Evolutionary conservation across 2,329 filamentous ascomycete genomes (phyloP).

Genomic region (Aspergillus ochraceoroseus): DNA sequence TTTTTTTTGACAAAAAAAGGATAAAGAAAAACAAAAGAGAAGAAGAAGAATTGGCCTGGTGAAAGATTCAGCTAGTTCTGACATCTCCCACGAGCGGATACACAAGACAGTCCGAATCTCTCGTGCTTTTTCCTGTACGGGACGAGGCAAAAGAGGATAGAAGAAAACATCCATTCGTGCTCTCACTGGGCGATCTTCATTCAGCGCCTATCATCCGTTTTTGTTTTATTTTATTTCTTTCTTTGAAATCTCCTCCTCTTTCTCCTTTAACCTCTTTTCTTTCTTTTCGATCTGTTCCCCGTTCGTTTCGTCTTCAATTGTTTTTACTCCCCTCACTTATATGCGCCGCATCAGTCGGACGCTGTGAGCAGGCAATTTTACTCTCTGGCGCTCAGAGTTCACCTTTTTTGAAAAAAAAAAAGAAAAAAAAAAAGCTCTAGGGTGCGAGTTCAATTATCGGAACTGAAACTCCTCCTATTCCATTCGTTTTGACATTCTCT

Average conservation of each 20-base stretch:
- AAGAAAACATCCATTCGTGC: slow-evolving; percentile 12
- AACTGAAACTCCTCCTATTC: background rate
- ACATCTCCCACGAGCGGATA: background rate
- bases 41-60: slow-evolving; percentile 1
- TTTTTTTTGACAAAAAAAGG: too few relatives aligned
- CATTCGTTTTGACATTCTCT: slow-evolving; percentile 15
- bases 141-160: slow-evolving; percentile 5
- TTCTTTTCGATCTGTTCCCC: slow-evolving; percentile 19
- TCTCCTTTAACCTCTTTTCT: slow-evolving; percentile 16
- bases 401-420: slow-evolving; percentile 6
- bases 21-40: background rate
- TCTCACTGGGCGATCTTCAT: slow-evolving; percentile 25
- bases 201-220: slow-evolving; percentile 16
- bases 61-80: slow-evolving; percentile 6
- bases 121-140: slow-evolving; percentile 10
- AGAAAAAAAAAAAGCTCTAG: slow-evolving; percentile 18
- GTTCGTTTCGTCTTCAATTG: slow-evolving; percentile 14
- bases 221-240: slow-evolving; percentile 7
- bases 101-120: background rate
- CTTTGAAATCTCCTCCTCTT: slow-evolving; percentile 13
- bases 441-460: background rate
- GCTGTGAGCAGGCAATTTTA: slow-evolving; percentile 36
- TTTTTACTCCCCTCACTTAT: slow-evolving; percentile 26
- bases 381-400: slow-evolving; percentile 8
- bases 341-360: slow-evolving; percentile 36